Evolutionary conservation across 371 early-diverging fungal species (phyloP).

Genomic region (Mortierella sp.): DNA sequence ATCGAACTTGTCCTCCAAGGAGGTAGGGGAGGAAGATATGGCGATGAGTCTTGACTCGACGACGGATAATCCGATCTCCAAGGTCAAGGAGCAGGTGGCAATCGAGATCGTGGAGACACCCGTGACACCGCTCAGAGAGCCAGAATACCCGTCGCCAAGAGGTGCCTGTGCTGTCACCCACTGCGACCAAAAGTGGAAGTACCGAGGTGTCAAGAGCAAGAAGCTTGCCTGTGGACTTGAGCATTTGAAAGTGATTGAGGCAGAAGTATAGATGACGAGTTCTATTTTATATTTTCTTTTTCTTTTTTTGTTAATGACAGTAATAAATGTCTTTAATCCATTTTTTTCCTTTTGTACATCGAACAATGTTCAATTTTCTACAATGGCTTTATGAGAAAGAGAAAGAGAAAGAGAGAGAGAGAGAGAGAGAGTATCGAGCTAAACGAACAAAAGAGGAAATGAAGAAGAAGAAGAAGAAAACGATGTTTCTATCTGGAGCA

Average conservation of each 20-base stretch:
- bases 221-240: constrained; percentile 47
- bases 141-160: constrained; percentile 29
- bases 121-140: constrained; percentile 26
- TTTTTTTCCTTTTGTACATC: background rate
- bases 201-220: constrained; percentile 42
- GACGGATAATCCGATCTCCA: background rate
- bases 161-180: constrained; percentile 31
- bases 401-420: too few relatives aligned
- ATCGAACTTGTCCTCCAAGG: too few relatives aligned
- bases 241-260: constrained; percentile 36
- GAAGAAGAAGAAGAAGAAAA: too few relatives aligned
- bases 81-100: background rate
- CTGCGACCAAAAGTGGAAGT: constrained; percentile 41
- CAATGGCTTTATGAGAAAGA: too few relatives aligned
- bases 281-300: background rate
- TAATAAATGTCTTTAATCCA: background rate
- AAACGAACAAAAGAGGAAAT: too few relatives aligned
- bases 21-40: background rate
- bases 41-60: background rate
- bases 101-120: constrained; percentile 36
- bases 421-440: too few relatives aligned
- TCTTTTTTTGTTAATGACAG: background rate
- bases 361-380: too few relatives aligned
- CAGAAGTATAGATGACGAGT: constrained; percentile 25
- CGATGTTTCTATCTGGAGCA: too few relatives aligned